Evolutionary conservation across 305 asterid genomes (phyloP).

Genomic region (Solanum hybrid): DNA sequence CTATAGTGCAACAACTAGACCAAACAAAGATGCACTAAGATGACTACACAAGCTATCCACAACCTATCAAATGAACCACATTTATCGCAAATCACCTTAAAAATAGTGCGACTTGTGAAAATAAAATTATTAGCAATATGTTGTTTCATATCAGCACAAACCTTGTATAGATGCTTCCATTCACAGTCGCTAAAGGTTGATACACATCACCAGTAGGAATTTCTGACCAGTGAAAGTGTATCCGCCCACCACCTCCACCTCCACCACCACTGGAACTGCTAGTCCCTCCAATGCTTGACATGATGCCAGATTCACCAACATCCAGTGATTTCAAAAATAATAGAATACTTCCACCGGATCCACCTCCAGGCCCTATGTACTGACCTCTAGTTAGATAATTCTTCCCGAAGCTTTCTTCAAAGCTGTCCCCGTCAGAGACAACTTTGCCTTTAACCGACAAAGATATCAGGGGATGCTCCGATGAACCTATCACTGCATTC

Average conservation of each 20-base stretch:
- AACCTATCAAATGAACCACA: neutral
- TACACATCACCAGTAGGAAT: conserved; percentile 91
- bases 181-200: conserved; percentile 76
- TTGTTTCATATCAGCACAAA: conserved; percentile 21
- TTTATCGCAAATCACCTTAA: neutral
- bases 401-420: conserved; percentile 21
- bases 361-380: conserved; percentile 76
- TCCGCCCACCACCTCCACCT: conserved; percentile 99
- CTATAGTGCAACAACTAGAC: neutral
- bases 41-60: neutral
- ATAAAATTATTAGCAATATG: neutral
- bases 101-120: neutral
- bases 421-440: conserved; percentile 75
- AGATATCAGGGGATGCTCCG: conserved; percentile 61
- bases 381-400: conserved; percentile 15
- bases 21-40: neutral
- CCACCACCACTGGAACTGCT: conserved; percentile 60
- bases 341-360: conserved; percentile 97
- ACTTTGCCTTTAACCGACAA: conserved; percentile 72
- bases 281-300: conserved; percentile 84
- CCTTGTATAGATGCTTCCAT: conserved; percentile 76
- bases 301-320: conserved; percentile 49
- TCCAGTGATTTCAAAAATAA: conserved; percentile 54
- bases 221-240: conserved; percentile 95
- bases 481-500: conserved; percentile 85